Evolutionary conservation across 441 rosid genomes (phyloP).

Genomic region (Melastoma candidum): DNA sequence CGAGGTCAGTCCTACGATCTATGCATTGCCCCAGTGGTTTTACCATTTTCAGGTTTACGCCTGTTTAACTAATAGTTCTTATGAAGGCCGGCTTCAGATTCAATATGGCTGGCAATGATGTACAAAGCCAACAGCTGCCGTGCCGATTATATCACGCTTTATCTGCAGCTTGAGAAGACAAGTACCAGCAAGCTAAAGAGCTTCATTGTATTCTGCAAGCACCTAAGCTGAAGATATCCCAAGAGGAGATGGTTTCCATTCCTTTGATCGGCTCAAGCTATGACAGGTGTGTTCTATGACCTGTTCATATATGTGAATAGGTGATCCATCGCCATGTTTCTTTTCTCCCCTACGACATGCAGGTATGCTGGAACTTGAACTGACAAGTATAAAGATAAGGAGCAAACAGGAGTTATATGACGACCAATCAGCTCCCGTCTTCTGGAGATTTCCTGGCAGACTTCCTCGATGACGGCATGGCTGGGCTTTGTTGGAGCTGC

Average conservation of each 20-base stretch:
- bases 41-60: neutral
- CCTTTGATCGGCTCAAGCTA: constrained; percentile 79
- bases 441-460: constrained; percentile 61
- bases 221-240: constrained; percentile 84
- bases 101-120: constrained; percentile 99
- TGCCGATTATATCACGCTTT: constrained; percentile 76
- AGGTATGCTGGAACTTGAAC: constrained; percentile 88
- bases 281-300: constrained; percentile 41
- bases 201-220: constrained; percentile 89
- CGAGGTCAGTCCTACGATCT: constrained; percentile 60
- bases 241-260: constrained; percentile 90
- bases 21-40: neutral
- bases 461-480: constrained; percentile 73
- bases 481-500: constrained; percentile 87
- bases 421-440: constrained; percentile 62
- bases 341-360: constrained; percentile 7
- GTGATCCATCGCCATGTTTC: too few relatives aligned
- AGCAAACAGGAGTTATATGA: constrained; percentile 34
- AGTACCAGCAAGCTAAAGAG: constrained; percentile 83
- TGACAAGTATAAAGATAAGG: constrained; percentile 61
- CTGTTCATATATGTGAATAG: neutral
- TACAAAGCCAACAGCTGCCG: constrained; percentile 91
- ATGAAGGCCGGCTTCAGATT: constrained; percentile 37
- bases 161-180: constrained; percentile 66
- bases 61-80: neutral